Evolutionary conservation across 805 yeast species (phyloP), one percentile per base, ranked within the genome.

Genomic region (Barnettozyma vustinii): DNA sequence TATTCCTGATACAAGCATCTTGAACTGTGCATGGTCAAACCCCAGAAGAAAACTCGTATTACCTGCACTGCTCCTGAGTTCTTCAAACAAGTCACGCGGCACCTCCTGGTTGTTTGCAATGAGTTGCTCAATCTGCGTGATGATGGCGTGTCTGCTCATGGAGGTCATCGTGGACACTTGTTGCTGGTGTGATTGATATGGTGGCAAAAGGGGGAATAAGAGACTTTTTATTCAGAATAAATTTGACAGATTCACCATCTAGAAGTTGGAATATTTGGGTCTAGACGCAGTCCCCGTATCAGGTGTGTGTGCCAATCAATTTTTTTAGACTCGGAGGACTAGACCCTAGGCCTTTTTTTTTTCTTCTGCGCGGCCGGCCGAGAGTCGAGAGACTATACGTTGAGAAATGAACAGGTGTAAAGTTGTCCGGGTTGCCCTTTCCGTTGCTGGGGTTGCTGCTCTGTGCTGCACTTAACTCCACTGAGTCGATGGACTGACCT

Each of bases 41-140:
- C 43, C 23, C 8, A 42, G 12, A 3, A 60, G 42, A 41, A 58
- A 59, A 2, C 37, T 23, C 1, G 55, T 37, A 32, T 54, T 49
- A 25, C 56, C 45, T n/a, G 61, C 52, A 6, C 46, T 46, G 3
- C 4, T n/a, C 20, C 58, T 44, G 19, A 60, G 49, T 19, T 48
- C 33, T 13, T 44, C 18, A 12, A 53, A 54, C 9, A 54, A 41
- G 10, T 46, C 54, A 18, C 53, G 44, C n/a, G 51, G 46, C 12
- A 26, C 37, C 13, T 16, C 32, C n/a, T 46, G 30, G 15, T 44
- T 40, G 1, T 37, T 10, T 15, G 48, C 10, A 3, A 53, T 21
- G 2, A 41, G 43, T 2, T 25, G 16, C 15, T 46, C 44, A 8
- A 48, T 44, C 35, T 44, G 46, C 7, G 32, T 8, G 12, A 52